Evolutionary conservation across 2,329 filamentous ascomycete genomes (phyloP).

Genomic region (Colletotrichum sp.): DNA sequence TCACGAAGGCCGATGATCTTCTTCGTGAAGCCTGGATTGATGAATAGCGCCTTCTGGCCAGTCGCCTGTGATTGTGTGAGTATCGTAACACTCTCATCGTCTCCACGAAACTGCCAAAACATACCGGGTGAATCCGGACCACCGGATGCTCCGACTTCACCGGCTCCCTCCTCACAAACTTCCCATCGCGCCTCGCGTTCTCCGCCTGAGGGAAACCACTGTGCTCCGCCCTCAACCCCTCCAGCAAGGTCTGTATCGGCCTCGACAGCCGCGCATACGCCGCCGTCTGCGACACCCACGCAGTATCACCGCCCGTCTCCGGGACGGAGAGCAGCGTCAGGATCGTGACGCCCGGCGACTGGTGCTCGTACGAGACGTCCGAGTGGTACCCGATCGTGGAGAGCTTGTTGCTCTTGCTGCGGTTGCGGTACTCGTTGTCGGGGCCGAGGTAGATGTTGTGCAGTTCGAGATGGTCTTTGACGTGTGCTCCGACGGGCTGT

Average conservation of each 20-base stretch:
- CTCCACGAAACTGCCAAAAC: slow-evolving; percentile 32
- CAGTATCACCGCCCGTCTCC: slow-evolving; percentile 41
- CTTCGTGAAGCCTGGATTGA: slow-evolving; percentile 62
- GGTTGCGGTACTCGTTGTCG: slow-evolving; percentile 46
- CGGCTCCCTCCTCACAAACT: slow-evolving; percentile 63
- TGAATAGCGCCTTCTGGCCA: slow-evolving; percentile 30
- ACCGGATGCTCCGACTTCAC: slow-evolving; percentile 70
- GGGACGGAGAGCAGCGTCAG: slow-evolving; percentile 42
- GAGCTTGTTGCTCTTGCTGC: slow-evolving; percentile 36
- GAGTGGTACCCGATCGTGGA: slow-evolving; percentile 45
- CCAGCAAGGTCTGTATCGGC: slow-evolving; percentile 39
- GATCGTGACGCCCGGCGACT: slow-evolving; percentile 45
- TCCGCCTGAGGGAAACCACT: slow-evolving; percentile 43
- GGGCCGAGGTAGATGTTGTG: slow-evolving; percentile 52
- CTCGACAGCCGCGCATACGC: slow-evolving; percentile 41
- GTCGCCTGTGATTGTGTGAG: too few relatives aligned
- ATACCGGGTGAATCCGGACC: slow-evolving; percentile 69
- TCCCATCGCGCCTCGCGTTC: slow-evolving; percentile 35
- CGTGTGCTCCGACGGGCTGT: slow-evolving; percentile 46
- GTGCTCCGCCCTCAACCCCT: slow-evolving; percentile 42
- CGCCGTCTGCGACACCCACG: slow-evolving; percentile 40
- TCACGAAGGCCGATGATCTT: slow-evolving; percentile 84
- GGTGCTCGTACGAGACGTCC: slow-evolving; percentile 47
- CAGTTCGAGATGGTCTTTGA: slow-evolving; percentile 47
- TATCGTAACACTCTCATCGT: too few relatives aligned